Evolutionary conservation across 129 eudicot genomes (phyloP).

Genomic region (Kitagawia praeruptora): DNA sequence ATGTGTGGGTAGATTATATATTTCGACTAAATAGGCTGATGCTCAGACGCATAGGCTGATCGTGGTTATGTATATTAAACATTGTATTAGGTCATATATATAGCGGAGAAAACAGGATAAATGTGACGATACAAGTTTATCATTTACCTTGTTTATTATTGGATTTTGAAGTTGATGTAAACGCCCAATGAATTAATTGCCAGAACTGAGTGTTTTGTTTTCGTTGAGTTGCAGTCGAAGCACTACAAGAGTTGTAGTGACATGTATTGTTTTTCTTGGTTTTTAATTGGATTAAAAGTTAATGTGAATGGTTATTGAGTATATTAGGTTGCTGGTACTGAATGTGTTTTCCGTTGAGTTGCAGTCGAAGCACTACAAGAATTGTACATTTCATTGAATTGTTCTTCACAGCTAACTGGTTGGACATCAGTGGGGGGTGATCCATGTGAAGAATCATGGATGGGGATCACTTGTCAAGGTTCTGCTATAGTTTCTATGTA

Average conservation of each 20-base stretch:
- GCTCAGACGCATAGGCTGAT: neutral
- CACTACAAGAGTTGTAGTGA: constrained; percentile 54
- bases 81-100: neutral
- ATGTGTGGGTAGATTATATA: neutral
- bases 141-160: neutral
- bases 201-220: constrained; percentile 11
- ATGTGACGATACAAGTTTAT: neutral
- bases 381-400: constrained; percentile 64
- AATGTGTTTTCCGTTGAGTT: constrained; percentile 15
- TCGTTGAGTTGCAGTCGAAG: constrained; percentile 48
- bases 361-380: constrained; percentile 77
- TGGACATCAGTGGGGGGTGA: constrained; percentile 79
- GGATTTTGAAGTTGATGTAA: neutral
- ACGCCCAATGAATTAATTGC: neutral
- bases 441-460: constrained; percentile 97
- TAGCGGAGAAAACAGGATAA: neutral
- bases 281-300: neutral
- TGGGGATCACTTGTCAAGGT: constrained; percentile 71
- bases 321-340: constrained; percentile 12
- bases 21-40: neutral
- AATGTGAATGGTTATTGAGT: neutral
- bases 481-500: constrained; percentile 80
- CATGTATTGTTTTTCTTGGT: neutral
- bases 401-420: constrained; percentile 60
- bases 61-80: neutral